These are phyloP conservation scores for Groenewaldozyma tartarivorans DNA, from an alignment of 805 yeast species.

Conservation along the genomic window DNA sequence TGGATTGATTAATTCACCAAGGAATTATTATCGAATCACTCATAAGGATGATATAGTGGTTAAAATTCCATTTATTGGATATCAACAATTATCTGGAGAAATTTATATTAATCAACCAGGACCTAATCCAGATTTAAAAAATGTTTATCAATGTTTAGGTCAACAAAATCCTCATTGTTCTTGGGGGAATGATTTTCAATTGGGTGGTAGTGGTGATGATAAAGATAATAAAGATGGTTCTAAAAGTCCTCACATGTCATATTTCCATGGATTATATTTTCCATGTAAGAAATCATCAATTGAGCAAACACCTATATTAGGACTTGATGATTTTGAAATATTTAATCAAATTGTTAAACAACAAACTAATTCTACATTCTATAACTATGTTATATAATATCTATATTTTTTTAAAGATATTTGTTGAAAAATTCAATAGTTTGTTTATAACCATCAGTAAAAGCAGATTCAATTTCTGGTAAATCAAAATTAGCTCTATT, in stretches of 20 bases:
- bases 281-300: too few species aligned
- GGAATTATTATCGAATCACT: constrained; percentile 12
- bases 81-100: constrained; percentile 9
- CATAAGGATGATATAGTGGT: constrained; percentile 12
- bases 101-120: constrained; percentile 3
- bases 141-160: constrained; percentile 2
- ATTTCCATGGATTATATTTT: background rate
- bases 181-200: background rate
- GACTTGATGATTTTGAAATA: too few species aligned
- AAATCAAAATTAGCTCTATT: background rate
- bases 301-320: too few species aligned
- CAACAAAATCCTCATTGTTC: constrained; percentile 5
- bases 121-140: background rate
- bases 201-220: background rate
- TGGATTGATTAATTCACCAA: background rate
- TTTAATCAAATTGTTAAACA: too few species aligned
- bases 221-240: background rate
- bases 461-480: background rate
- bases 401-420: too few species aligned
- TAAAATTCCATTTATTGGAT: constrained; percentile 10
- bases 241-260: background rate
- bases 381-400: too few species aligned
- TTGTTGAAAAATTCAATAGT: background rate
- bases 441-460: background rate
- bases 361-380: too few species aligned